Evolutionary conservation across 2,329 filamentous ascomycete species (phyloP).

Genomic region (Dryadomyces quercus-mongolicae): DNA sequence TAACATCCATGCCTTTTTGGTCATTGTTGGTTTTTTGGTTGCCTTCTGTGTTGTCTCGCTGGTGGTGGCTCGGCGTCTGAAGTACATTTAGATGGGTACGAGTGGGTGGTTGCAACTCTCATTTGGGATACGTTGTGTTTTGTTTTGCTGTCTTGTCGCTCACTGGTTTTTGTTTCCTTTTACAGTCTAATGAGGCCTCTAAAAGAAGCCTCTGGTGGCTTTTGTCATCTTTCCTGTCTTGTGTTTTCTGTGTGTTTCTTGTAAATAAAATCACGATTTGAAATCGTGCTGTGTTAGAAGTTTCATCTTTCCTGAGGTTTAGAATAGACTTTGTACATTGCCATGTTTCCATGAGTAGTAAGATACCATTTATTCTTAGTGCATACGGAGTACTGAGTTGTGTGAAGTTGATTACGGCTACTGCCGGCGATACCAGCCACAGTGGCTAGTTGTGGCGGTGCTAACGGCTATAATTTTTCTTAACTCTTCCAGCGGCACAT

Average conservation of each 20-base stretch:
- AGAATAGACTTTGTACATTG: too few relatives aligned
- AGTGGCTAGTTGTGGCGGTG: not conserved
- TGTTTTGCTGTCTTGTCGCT: not conserved
- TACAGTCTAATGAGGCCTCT: not conserved
- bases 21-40: slow-evolving; percentile 40
- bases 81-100: slow-evolving; percentile 27
- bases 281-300: too few relatives aligned
- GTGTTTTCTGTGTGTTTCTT: not conserved
- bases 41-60: slow-evolving; percentile 36
- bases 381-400: too few relatives aligned
- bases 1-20: slow-evolving; percentile 42
- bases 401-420: too few relatives aligned
- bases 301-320: too few relatives aligned
- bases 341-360: too few relatives aligned
- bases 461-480: slow-evolving; percentile 6
- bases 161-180: not conserved
- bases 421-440: too few relatives aligned
- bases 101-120: too few relatives aligned
- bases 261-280: not conserved
- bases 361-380: too few relatives aligned
- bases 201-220: not conserved
- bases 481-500: not conserved
- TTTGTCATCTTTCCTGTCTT: too few relatives aligned
- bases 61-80: slow-evolving; percentile 28
- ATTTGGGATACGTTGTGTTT: not conserved